Percentiles rank a stretch among this genome's conserved stretches.
phyloP scores from a whole-genome alignment of 495 filamentous ascomycete species.

The Hypoxylon fuscum region DNA sequence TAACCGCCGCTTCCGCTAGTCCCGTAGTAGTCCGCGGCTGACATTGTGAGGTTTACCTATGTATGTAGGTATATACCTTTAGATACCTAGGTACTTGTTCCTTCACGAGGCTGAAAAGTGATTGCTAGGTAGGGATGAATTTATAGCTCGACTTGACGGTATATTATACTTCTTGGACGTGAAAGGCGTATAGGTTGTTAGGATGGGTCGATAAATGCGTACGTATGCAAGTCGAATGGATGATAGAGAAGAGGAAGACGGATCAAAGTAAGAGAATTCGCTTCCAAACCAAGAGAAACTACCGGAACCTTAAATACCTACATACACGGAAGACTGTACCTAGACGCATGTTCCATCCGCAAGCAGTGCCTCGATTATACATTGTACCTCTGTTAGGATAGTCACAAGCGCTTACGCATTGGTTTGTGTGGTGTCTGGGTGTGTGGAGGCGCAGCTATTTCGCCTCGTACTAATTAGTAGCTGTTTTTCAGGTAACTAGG shows the following conservation, averaged over 20 bases:
- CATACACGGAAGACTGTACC: no score
- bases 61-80: background rate
- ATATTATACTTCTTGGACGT: no score
- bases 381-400: no score
- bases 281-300: background rate
- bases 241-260: background rate
- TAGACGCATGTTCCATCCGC: conserved; percentile 5
- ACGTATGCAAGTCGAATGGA: background rate
- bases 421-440: background rate
- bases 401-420: conserved; percentile 19
- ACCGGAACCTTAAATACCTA: conserved; percentile 11
- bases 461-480: conserved; percentile 19
- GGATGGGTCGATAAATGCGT: background rate
- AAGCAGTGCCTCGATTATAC: no score
- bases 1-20: conserved; percentile 35
- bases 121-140: no score
- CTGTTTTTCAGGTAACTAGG: background rate
- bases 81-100: background rate
- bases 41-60: conserved; percentile 38
- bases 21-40: conserved; percentile 49
- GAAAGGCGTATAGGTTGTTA: background rate
- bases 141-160: no score
- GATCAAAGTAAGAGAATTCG: background rate
- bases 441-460: conserved; percentile 24
- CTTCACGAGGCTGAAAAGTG: background rate